phyloP scores from a whole-genome alignment of 257 asterid genomes.

The Capsicum pubescens region DNA sequence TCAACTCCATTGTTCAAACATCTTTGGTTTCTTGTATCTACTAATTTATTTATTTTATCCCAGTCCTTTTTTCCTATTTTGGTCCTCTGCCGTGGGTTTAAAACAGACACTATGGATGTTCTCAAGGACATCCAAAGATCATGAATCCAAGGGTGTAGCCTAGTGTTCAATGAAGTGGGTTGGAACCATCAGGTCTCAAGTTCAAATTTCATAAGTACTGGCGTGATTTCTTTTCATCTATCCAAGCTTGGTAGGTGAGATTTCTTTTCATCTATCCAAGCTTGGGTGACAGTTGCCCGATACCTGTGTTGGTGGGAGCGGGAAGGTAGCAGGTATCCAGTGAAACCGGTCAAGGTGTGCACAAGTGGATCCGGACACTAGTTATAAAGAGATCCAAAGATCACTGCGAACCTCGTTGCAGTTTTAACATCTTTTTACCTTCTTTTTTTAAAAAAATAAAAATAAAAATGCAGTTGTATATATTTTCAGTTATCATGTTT shows the following conservation, averaged over 20 bases:
- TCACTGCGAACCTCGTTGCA: not conserved
- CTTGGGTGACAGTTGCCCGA: not conserved
- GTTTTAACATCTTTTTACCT: not conserved
- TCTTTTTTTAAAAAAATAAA: not conserved
- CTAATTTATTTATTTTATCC: not conserved
- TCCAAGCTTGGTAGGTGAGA: not conserved
- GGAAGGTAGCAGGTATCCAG: not conserved
- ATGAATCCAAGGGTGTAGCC: not conserved
- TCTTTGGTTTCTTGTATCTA: not conserved
- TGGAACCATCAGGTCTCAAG: not conserved
- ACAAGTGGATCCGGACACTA: not conserved
- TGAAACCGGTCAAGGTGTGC: not conserved
- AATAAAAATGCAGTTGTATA: not conserved
- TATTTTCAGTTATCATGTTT: not conserved
- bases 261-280: not conserved
- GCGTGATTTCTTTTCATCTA: too few species aligned
- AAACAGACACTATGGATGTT: not conserved
- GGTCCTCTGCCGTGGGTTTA: not conserved
- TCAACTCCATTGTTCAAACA: not conserved
- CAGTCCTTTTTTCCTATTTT: not conserved
- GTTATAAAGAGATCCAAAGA: too few species aligned
- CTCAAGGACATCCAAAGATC: constrained; percentile 3
- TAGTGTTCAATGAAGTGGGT: not conserved
- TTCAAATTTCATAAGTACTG: too few species aligned
- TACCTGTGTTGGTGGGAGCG: not conserved